Base-by-base conservation (phyloP, 1,284 basidiomycete species). In the Hortiboletus rubellus region DNA sequence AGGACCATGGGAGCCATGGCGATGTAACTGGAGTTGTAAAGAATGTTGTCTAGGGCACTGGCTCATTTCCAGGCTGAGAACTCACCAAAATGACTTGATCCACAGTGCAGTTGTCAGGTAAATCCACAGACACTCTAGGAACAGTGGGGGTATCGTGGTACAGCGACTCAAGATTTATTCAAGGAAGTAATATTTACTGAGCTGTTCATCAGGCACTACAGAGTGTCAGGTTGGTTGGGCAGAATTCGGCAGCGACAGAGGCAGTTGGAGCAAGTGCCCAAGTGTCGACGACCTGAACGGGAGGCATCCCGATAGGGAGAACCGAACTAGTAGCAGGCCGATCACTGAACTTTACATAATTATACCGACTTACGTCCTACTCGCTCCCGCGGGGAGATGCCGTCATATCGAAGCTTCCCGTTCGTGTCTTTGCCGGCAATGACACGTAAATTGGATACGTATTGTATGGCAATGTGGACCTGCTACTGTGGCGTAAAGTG, bases 21-120 rank as follows among this genome's bases (percentile, higher is more conserved):
- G 55, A 18, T 66, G 57, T 9, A 65, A 33, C 65, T 65, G 10
- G 5, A 6, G 27, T 37, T 14, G 15, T 5, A 36, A 24, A n/a
- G 15, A 10, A 30, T 9, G 38, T 42, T 12, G 22, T 7, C 37
- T 11, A 17, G 10, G 5, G 15, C 6, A 37, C 17, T 3, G 6
- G 10, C n/a, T 40, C 2, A 17, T 30, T 18, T 10, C 11, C 5
- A 14, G 17, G 10, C 7, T 11, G 17, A 46, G 37, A 38, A 40
- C 66, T 57, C 50, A 62, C 66, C 63, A 76, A 61, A 63, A 78
- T 70, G 57, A 79, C 76, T 66, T 77, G 77, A 36, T 77, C 72
- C 41, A 81, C 76, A 34, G 58, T 69, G 58, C 78, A 81, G 57
- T 78, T 78, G 7, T 60, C 67, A 10, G 79, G 77, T 9, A 80